These are phyloP conservation scores for Phytophthora parvispora DNA, from an alignment of 352 stramenopile species.

Conservation along the genomic window DNA sequence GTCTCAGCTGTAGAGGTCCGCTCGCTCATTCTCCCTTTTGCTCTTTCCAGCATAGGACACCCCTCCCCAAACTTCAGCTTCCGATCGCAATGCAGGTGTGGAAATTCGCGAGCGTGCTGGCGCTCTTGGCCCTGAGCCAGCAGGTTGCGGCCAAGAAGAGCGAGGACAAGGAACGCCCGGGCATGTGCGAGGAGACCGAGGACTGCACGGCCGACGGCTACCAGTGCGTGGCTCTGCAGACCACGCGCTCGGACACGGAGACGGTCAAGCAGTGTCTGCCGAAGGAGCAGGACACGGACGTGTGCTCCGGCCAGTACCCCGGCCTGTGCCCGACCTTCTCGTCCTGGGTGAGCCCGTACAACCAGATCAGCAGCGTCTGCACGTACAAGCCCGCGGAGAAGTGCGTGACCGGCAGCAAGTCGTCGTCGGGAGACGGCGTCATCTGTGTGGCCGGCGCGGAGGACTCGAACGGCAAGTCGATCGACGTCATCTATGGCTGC, in stretches of 20 bases:
- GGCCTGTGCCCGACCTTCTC: slow-evolving; percentile 79
- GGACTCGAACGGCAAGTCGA: slow-evolving; percentile 45
- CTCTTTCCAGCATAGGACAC: slow-evolving; percentile 24
- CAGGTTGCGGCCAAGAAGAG: slow-evolving; percentile 37
- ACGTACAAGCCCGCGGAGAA: slow-evolving; percentile 81
- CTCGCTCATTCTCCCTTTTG: slow-evolving; percentile 42
- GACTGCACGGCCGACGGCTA: slow-evolving; percentile 64
- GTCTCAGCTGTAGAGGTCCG: not conserved
- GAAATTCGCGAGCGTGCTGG: slow-evolving; percentile 43
- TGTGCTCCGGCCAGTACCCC: slow-evolving; percentile 72
- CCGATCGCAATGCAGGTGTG: slow-evolving; percentile 46
- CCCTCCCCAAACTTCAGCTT: slow-evolving; percentile 11
- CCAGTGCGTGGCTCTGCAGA: slow-evolving; percentile 79
- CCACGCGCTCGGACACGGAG: slow-evolving; percentile 62
- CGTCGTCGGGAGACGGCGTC: slow-evolving; percentile 48
- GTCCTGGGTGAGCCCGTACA: slow-evolving; percentile 74
- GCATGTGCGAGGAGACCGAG: slow-evolving; percentile 68
- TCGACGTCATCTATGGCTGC: slow-evolving; percentile 80
- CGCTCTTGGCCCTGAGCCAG: slow-evolving; percentile 46
- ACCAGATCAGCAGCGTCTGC: slow-evolving; percentile 82
- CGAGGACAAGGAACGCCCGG: slow-evolving; percentile 39
- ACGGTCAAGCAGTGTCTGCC: slow-evolving; percentile 81
- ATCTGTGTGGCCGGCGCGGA: slow-evolving; percentile 61
- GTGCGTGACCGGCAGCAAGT: slow-evolving; percentile 59
- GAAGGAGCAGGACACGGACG: slow-evolving; percentile 63